A percentile compares a stretch with the other conserved stretches of the same genome.
Evolutionary conservation across 1,284 basidiomycete genomes (phyloP).

Genomic region (Agaricales sp.): DNA sequence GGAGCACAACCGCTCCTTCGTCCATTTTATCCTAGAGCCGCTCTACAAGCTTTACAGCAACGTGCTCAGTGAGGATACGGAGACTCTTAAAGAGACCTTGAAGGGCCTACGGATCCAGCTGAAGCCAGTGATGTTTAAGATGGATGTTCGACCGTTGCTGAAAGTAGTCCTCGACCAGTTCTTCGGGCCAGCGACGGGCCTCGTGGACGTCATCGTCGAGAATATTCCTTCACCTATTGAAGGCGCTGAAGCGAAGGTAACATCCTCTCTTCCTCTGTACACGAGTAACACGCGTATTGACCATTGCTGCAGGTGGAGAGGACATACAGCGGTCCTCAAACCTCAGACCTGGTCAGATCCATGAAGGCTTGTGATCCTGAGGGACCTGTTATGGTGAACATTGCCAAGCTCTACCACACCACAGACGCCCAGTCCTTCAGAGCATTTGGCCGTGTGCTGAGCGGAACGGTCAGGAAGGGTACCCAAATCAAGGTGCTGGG

Average conservation of each 20-base stretch:
- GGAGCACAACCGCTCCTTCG: conserved; percentile 81
- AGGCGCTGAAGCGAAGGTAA: conserved; percentile 64
- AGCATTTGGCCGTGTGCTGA: conserved; percentile 91
- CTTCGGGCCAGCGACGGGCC: conserved; percentile 82
- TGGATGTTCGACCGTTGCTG: conserved; percentile 92
- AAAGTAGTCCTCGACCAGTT: conserved; percentile 94
- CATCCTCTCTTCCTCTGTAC: conserved; percentile 7
- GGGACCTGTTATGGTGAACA: conserved; percentile 87
- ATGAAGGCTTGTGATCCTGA: conserved; percentile 81
- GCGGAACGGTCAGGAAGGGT: conserved; percentile 81
- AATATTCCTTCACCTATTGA: conserved; percentile 81
- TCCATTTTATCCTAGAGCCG: conserved; percentile 95
- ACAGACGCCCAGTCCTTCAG: conserved; percentile 94
- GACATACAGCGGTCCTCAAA: conserved; percentile 82
- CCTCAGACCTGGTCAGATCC: conserved; percentile 62
- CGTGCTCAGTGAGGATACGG: conserved; percentile 89
- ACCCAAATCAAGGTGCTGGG: conserved; percentile 92
- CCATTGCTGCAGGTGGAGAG: conserved; percentile 46
- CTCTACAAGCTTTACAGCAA: conserved; percentile 96
- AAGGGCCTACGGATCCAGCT: conserved; percentile 74
- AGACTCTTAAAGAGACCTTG: conserved; percentile 77
- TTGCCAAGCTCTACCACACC: conserved; percentile 93
- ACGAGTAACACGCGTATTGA: neutral
- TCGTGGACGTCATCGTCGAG: conserved; percentile 88
- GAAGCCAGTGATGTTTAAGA: conserved; percentile 93